Conservation (phyloP, 306 rosid species). For the Neltuma alba region DNA sequence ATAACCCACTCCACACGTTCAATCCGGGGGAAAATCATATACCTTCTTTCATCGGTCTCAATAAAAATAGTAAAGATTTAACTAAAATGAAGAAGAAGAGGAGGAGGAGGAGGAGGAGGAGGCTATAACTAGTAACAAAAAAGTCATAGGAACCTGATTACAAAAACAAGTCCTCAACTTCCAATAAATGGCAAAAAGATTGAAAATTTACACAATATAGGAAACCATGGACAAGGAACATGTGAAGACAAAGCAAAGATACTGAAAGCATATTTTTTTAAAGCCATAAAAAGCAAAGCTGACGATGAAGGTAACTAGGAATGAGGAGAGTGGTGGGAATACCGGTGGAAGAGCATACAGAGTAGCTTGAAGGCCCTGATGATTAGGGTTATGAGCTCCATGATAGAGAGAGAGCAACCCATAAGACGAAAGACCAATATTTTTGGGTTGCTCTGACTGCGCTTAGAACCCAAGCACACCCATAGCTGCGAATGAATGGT, state of each 20-base stretch:
- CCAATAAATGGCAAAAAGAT: conserved; percentile 19
- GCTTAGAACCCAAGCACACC: conserved; percentile 30
- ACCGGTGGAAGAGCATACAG: conserved; percentile 39
- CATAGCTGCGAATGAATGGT: conserved; percentile 36
- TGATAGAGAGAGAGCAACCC: conserved; percentile 35
- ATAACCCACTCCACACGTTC: conserved; percentile 19
- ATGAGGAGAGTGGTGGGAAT: conserved; percentile 4
- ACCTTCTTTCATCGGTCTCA: conserved; percentile 17
- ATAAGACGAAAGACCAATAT: conserved; percentile 28
- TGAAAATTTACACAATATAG: conserved; percentile 22
- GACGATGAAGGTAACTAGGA: background rate
- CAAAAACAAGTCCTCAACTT: conserved; percentile 19
- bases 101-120: background rate
- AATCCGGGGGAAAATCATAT: conserved; percentile 29
- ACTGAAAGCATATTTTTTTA: background rate
- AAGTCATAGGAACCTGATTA: background rate
- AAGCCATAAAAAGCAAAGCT: background rate
- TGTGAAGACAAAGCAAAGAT: background rate
- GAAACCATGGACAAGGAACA: background rate
- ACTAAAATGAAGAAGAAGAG: background rate
- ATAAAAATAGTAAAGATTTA: conserved; percentile 18
- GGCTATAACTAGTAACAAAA: conserved; percentile 12
- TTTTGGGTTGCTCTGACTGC: conserved; percentile 31
- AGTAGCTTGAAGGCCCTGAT: conserved; percentile 6
- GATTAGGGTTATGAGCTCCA: conserved; percentile 47